Evolutionary conservation across 345 rosid species (phyloP), one percentile per base, ranked within the genome.

Genomic region (Rhodamnia rubescens): DNA sequence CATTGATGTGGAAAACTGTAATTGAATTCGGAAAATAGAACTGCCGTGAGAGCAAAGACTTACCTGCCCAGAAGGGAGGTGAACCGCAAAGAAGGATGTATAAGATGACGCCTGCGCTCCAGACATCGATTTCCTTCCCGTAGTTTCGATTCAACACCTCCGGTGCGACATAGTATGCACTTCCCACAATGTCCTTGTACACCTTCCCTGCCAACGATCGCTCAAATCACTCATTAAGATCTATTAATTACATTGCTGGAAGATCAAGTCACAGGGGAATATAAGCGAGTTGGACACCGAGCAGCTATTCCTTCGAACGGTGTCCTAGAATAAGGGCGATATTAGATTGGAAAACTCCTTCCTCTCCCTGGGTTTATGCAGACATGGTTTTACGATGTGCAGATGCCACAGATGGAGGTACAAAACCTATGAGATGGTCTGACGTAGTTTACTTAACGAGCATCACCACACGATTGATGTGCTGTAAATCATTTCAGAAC

Each of bases 21-120:
- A 64, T 64, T 61, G 42, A 61, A 61, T 61, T 42, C 11, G 5
- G 42, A 29, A 13, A 15, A 29, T 22, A 36, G 36, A 32, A 69
- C 78, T 36, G 26, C 5, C 13, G n/a, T 18, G 9, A 44, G 15
- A 75, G 21, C 40, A 53, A 52, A 36, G 53, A 29, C 49, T 14
- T 94, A 97, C 99, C 98, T 36, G 92, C 99, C 96, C 96, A 95
- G 91, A 96, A 97, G 4, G 99, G 99, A 89, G 98, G 98, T 75
- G 91, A 93, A 24, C 98, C 98, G 82, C 96, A 83, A n/a, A 97
- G 94, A 84, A 97, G 98, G 90, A 97, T 97, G 92, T 97, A 97
- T 61, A 95, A 90, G 57, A 97, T 95, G 84, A 97, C 89, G 53
- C 98, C 99, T 26, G 98, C 98, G 59, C 99, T 95, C 99, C 99